Evolutionary conservation across 1,284 basidiomycete species (phyloP), one percentile per base, ranked within the genome.

Genomic region (Trichosporon ovoides): DNA sequence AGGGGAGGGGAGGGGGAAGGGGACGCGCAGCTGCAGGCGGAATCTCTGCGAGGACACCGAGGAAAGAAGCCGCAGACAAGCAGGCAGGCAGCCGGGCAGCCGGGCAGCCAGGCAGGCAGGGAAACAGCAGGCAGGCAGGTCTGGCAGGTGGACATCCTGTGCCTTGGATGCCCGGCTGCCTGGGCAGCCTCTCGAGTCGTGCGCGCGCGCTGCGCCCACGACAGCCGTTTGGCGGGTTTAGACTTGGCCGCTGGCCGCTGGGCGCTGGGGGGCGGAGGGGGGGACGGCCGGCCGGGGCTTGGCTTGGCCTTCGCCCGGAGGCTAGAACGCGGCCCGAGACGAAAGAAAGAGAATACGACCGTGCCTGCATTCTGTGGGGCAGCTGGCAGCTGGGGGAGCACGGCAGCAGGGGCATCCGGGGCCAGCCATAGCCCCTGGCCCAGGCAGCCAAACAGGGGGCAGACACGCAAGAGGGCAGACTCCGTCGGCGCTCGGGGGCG

Each of bases 361-460:
- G 43, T 48, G 43, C 43, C 43, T 48, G 28, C 28, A 48, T 48
- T 48, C 43, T 48, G 43, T 48, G 43, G 43, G 43, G 43, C 43
- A 48, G 43, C 43, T 19, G 43, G 43, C 43, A 48, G 43, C 43
- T 19, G 38, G 38, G 38, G 40, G 43, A 43, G 38, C 38, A 43
- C 20, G 38, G 20, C 20, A 43, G 38, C 38, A 43, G 38, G 38
- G 19, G 38, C 38, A 40, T 10, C 38, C 38, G 20, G 38, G 38
- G 38, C 20, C 38, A 40, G 28, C 28, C 28, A 31, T 31, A 4
- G 28, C 9, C 28, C 28, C 28, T 31, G 28, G 9, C 5, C 28
- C 28, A 31, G 28, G 28, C 9, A 31, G 28, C 28, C 28, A 31
- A 31, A 31, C 28, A 31, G 28, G 28, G 28, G 28, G 4, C 28